These are phyloP conservation scores for Drosera spatulata DNA, from an alignment of 179 eudicot genomes.

Conservation along the genomic window DNA sequence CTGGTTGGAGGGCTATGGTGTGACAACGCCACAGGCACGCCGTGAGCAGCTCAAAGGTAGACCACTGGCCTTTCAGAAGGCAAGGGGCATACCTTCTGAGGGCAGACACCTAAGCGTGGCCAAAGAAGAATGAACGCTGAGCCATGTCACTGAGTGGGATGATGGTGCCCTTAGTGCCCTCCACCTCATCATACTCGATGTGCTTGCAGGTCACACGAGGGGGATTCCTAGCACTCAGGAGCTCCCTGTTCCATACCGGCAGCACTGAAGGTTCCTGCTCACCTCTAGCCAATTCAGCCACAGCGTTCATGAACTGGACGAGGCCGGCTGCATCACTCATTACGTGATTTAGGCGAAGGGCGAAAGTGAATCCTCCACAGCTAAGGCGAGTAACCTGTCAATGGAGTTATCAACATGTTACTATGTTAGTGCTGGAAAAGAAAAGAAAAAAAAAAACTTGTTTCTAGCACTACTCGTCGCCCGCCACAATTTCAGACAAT, in stretches of 20 bases:
- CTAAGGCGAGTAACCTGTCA: conserved; percentile 9
- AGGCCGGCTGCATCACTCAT: conserved; percentile 10
- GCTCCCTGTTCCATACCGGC: conserved; percentile 52
- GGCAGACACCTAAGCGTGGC: conserved; percentile 27
- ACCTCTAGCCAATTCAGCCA: conserved; percentile 43
- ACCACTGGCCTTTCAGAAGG: conserved; percentile 16
- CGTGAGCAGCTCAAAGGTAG: conserved; percentile 52
- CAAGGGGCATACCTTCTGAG: conserved; percentile 25
- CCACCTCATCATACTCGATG: conserved; percentile 34
- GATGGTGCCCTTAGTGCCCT: conserved; percentile 23
- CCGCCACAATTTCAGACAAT: too few relatives aligned
- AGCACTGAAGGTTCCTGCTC: conserved; percentile 17
- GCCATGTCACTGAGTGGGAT: conserved; percentile 27
- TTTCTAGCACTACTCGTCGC: too few relatives aligned
- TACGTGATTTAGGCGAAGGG: conserved; percentile 5
- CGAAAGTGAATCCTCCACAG: conserved; percentile 13
- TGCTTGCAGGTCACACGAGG: conserved; percentile 37
- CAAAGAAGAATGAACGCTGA: conserved; percentile 41
- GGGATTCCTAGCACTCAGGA: conserved; percentile 26
- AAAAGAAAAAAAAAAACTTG: too few relatives aligned
- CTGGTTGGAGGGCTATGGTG: too few relatives aligned
- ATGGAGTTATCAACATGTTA: too few relatives aligned
- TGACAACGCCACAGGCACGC: too few relatives aligned
- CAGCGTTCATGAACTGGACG: conserved; percentile 9
- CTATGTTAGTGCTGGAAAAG: too few relatives aligned